phyloP scores from a whole-genome alignment of 129 eudicot genomes.

The Tagetes erecta region DNA sequence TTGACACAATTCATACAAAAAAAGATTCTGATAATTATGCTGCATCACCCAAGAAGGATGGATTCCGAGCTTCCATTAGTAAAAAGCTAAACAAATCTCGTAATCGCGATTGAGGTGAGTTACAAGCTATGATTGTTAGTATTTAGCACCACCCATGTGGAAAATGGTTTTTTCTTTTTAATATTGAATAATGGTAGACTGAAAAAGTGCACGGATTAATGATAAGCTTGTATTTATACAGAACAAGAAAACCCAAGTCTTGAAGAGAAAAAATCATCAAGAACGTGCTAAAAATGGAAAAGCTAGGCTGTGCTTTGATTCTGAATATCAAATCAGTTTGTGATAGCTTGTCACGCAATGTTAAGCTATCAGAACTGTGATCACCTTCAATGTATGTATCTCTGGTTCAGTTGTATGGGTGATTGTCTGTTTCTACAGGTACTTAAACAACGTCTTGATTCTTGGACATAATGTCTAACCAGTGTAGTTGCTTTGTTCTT shows the following conservation, averaged over 20 bases:
- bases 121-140: constrained; percentile 16
- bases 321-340: neutral
- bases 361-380: constrained; percentile 4
- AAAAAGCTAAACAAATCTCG: constrained; percentile 31
- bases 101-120: constrained; percentile 35
- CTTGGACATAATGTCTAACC: neutral
- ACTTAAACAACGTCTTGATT: constrained; percentile 9
- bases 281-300: neutral
- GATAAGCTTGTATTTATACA: neutral
- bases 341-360: neutral
- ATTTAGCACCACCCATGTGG: neutral
- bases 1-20: constrained; percentile 59
- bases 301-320: neutral
- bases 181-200: constrained; percentile 3
- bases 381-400: constrained; percentile 8
- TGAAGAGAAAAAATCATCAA: constrained; percentile 19
- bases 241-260: constrained; percentile 8
- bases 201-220: neutral
- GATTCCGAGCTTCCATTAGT: constrained; percentile 45
- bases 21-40: constrained; percentile 40
- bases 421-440: neutral
- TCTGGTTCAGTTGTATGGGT: constrained; percentile 10
- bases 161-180: neutral
- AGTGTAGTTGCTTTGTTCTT: neutral
- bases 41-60: constrained; percentile 48